phyloP scores from a whole-genome alignment of 2,329 filamentous ascomycete genomes.

The Aspergillus sclerotialis region DNA sequence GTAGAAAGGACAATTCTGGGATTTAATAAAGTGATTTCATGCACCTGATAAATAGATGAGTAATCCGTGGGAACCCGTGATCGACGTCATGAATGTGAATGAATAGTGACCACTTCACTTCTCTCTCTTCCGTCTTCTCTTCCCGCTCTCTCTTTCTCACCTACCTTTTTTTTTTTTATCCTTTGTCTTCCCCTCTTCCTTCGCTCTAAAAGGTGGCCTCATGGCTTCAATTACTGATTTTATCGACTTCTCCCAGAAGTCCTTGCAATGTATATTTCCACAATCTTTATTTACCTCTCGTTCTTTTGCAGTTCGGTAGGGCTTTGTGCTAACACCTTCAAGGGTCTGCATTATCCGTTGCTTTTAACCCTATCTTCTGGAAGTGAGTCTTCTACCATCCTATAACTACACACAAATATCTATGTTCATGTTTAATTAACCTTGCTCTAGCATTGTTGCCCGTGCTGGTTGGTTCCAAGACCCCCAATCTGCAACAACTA shows the following conservation, averaged over 20 bases:
- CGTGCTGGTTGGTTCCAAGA: slow-evolving; percentile 58
- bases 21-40: too few relatives aligned
- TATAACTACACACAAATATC: slow-evolving; percentile 1
- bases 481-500: slow-evolving; percentile 7
- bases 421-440: slow-evolving; percentile 8
- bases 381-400: slow-evolving; percentile 60
- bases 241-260: slow-evolving; percentile 61
- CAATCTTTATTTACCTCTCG: slow-evolving; percentile 2
- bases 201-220: slow-evolving; percentile 3
- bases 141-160: slow-evolving; percentile 2
- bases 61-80: slow-evolving; percentile 20
- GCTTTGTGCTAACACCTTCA: slow-evolving; percentile 10
- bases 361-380: slow-evolving; percentile 99
- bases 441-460: slow-evolving; percentile 61
- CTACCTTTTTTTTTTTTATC: slow-evolving; percentile 3
- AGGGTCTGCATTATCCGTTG: slow-evolving; percentile 78
- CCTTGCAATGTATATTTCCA: slow-evolving; percentile 56
- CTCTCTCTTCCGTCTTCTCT: slow-evolving; percentile 6
- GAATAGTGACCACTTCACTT: slow-evolving; percentile 16
- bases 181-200: slow-evolving; percentile 3
- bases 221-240: slow-evolving; percentile 32
- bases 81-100: slow-evolving; percentile 5
- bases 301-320: slow-evolving; percentile 6
- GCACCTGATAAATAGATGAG: too few relatives aligned
- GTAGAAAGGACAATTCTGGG: too few relatives aligned